These are phyloP conservation scores for Coleophoma eucalyptorum DNA, from an alignment of 2,329 filamentous ascomycete species.

Conservation along the genomic window DNA sequence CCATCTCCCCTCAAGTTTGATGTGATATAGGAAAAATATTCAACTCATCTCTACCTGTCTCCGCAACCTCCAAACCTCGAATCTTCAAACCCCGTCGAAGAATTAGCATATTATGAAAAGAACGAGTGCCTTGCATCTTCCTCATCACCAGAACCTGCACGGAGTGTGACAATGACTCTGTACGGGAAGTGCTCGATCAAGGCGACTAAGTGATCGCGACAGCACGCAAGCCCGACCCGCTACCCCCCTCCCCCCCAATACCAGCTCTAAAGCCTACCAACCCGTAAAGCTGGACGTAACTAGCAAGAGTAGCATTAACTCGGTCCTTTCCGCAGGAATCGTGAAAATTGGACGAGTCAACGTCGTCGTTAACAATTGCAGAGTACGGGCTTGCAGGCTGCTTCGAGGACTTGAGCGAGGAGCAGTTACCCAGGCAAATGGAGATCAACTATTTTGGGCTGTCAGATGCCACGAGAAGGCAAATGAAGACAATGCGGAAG, in stretches of 20 bases:
- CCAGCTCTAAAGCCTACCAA: constrained; percentile 42
- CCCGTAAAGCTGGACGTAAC: constrained; percentile 50
- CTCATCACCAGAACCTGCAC: constrained; percentile 45
- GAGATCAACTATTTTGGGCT: constrained; percentile 59
- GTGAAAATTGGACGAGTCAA: constrained; percentile 52
- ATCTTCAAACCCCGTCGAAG: no score
- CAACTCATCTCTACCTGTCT: no score
- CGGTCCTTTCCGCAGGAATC: constrained; percentile 31
- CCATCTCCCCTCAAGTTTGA: no score
- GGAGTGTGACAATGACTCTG: constrained; percentile 39
- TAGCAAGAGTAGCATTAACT: constrained; percentile 35
- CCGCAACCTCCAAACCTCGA: no score
- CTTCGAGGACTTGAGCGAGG: constrained; percentile 46
- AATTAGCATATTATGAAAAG: no score
- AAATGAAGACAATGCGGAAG: constrained; percentile 30
- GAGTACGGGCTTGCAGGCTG: constrained; percentile 51
- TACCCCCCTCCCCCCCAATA: constrained; percentile 30
- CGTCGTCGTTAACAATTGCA: constrained; percentile 55
- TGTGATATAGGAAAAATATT: no score
- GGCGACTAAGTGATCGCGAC: constrained; percentile 44
- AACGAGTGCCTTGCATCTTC: constrained; percentile 33
- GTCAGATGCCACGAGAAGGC: constrained; percentile 37
- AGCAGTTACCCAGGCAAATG: constrained; percentile 47
- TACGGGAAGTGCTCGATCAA: constrained; percentile 32
- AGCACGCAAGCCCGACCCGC: constrained; percentile 32